Base-by-base conservation (phyloP, 2,329 filamentous ascomycete genomes). In the Cordyceps cicadae region DNA sequence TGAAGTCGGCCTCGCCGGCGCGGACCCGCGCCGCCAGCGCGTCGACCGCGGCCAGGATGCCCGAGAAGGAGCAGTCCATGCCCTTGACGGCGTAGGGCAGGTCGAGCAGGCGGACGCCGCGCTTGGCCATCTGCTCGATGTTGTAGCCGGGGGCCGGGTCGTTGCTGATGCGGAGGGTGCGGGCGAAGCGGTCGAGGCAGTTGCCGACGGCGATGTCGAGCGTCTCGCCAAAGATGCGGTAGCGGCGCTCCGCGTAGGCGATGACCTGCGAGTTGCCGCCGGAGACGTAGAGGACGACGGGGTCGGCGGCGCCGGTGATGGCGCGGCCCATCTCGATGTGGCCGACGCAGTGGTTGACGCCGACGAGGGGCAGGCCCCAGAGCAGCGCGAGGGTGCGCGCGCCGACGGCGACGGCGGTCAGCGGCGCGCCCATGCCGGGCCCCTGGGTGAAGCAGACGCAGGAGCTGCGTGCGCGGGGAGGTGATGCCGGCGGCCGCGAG, bases 211-310 rank as follows among this genome's bases (percentile, higher is more conserved):
- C 94, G 66, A 97, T 97, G 72, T 99, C 94, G 56, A 99, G 86
- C 1, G 94, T 92, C 77, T 99, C 94, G 64, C 94, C 94, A 73
- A 99, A 99, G 72, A 99, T 99, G 62, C 94, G 88, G 77, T 99
- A 99, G 62, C 93, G 84, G 72, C 92, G 90, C 65, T 93, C 89
- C 41, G 91, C 92, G 76, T 97, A 99, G 52, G 94, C 94, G 66
- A 97, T 97, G 29, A 97, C 93, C 77, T 99, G 93, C 15, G 93
- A 96, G 78, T 99, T 99, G 62, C 94, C 94, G 63, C 94, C 94
- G 24, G 86, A 91, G 46, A 97, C 94, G 75, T 99, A 99, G 45
- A 99, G 80, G 53, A 99, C 94, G 41, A 97, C 92, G 0, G 94
- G 94, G 75, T 99, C 93, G 26, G 83, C 78, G 17, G 94, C 92